phyloP scores from a whole-genome alignment of 371 early-diverging fungal species.

The Paramicrosporidium saccamoebae region DNA sequence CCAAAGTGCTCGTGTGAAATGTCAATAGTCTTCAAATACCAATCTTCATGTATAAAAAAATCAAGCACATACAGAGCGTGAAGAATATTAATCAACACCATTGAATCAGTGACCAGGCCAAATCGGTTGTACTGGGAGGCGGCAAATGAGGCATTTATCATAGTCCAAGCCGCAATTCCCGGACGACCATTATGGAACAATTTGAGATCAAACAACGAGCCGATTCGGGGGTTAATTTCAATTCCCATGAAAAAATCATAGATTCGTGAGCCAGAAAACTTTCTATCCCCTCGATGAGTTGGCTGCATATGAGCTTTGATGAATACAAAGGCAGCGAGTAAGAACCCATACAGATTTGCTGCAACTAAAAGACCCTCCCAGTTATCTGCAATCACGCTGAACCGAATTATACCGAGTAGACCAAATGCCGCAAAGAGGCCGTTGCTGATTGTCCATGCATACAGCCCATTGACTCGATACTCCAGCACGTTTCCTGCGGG shows the following conservation, averaged over 20 bases:
- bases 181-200: conserved; percentile 48
- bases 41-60: conserved; percentile 45
- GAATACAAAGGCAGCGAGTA: conserved; percentile 25
- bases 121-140: conserved; percentile 23
- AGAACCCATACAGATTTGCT: conserved; percentile 35
- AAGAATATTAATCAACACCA: conserved; percentile 26
- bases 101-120: conserved; percentile 36
- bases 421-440: conserved; percentile 17
- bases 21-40: conserved; percentile 40
- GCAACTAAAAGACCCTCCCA: conserved; percentile 33
- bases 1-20: conserved; percentile 48
- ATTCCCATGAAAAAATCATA: conserved; percentile 37
- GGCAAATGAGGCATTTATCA: conserved; percentile 28
- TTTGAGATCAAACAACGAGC: conserved; percentile 33
- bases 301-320: conserved; percentile 31
- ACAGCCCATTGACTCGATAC: conserved; percentile 36
- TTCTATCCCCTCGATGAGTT: conserved; percentile 32
- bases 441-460: conserved; percentile 33
- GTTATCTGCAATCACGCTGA: conserved; percentile 27
- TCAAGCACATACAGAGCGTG: conserved; percentile 34
- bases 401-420: conserved; percentile 15
- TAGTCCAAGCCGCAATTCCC: conserved; percentile 43
- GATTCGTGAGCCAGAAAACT: conserved; percentile 17
- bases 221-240: conserved; percentile 40
- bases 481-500: conserved; percentile 37